Evolutionary conservation across 257 asterid genomes (phyloP).

Genomic region (Solanum chiquidenum): DNA sequence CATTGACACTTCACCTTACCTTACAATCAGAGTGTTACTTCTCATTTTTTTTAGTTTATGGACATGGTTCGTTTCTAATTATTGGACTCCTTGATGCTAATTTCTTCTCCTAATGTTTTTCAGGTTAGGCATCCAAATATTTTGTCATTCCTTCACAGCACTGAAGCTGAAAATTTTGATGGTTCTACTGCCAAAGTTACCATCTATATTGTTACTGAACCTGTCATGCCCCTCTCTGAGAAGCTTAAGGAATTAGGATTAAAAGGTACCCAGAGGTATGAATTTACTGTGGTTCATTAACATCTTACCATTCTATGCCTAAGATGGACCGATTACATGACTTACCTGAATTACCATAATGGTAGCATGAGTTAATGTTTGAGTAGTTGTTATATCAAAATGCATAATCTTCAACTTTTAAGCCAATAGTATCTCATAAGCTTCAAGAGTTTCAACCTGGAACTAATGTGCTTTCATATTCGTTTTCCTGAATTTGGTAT

Average conservation of each 20-base stretch:
- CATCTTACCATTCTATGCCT: background rate
- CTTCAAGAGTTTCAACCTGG: background rate
- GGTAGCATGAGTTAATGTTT: background rate
- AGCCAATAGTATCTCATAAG: background rate
- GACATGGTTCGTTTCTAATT: background rate
- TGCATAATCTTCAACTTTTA: background rate
- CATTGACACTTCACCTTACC: background rate
- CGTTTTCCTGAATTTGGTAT: background rate
- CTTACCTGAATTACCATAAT: background rate
- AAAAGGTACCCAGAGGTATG: conserved; percentile 80
- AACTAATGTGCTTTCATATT: background rate
- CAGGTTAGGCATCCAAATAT: conserved; percentile 99
- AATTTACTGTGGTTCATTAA: background rate
- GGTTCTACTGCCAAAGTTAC: conserved; percentile 74
- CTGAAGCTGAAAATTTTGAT: conserved; percentile 81
- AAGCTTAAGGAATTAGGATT: conserved; percentile 91
- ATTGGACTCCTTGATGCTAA: background rate
- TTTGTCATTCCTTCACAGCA: conserved; percentile 87
- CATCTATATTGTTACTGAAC: conserved; percentile 90
- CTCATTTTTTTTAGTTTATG: background rate
- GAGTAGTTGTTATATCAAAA: background rate
- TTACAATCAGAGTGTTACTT: background rate
- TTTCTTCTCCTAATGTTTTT: conserved; percentile 1
- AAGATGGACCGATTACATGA: background rate
- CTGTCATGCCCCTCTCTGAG: conserved; percentile 93